phyloP scores from a whole-genome alignment of 352 stramenopile genomes.

The Phytophthora kernoviae region DNA sequence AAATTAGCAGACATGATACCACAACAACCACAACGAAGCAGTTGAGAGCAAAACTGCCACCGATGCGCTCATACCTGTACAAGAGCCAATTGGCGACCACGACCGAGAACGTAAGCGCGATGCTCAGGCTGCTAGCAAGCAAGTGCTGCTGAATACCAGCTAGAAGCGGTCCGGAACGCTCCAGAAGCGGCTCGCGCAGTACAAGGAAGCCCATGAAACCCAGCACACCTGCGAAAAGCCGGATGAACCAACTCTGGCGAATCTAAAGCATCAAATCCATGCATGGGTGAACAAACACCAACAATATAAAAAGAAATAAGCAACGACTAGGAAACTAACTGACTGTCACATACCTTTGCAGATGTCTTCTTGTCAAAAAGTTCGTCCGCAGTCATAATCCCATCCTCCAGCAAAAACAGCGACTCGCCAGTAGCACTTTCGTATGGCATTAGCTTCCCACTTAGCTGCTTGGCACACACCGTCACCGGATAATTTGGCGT shows the following conservation, averaged over 20 bases:
- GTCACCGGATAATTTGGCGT: conserved; percentile 71
- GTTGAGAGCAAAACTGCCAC: neutral
- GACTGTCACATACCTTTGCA: conserved; percentile 38
- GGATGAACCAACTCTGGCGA: conserved; percentile 67
- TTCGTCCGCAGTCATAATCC: conserved; percentile 47
- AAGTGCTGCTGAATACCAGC: conserved; percentile 53
- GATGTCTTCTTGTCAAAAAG: conserved; percentile 56
- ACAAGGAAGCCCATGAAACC: conserved; percentile 75
- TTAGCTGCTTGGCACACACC: conserved; percentile 49
- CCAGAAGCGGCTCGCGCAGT: conserved; percentile 41
- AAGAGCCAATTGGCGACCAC: conserved; percentile 56
- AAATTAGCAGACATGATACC: neutral
- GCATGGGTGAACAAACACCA: neutral
- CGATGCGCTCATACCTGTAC: conserved; percentile 34
- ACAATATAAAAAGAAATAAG: no score
- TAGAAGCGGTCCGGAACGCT: conserved; percentile 34
- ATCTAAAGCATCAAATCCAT: conserved; percentile 31
- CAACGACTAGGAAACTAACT: neutral
- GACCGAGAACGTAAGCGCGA: conserved; percentile 55
- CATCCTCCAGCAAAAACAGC: conserved; percentile 69
- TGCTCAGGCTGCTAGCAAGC: conserved; percentile 45
- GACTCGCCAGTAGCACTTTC: conserved; percentile 42
- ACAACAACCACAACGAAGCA: no score
- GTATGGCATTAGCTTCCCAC: conserved; percentile 44
- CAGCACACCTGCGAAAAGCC: conserved; percentile 63